Base-by-base conservation (phyloP, 1,284 basidiomycete species). In the Ganoderma lucidum region DNA sequence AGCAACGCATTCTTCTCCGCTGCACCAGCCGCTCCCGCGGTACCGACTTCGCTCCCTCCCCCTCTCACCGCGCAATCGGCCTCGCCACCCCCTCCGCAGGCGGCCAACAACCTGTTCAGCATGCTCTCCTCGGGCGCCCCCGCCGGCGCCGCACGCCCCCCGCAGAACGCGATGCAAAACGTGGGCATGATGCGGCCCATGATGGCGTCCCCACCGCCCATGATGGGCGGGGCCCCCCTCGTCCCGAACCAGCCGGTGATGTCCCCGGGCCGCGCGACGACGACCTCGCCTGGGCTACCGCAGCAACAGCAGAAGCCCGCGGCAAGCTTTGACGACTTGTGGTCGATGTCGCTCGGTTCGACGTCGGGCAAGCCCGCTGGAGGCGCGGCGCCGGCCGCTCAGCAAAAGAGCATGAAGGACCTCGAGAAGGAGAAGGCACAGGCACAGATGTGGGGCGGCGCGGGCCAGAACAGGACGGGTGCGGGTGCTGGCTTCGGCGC, bases 301-400 rank as follows among this genome's bases (percentile, higher is more conserved):
- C 9, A 8, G 37, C 74, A 79, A 64, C 78, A 71, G 64, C 78
- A 75, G 56, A 69, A 78, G 63, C 73, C 84, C 72, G 75, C 78
- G 75, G 78, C 84, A 75, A 86, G 85, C 76, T 98, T 98, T 77
- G 97, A 97, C 75, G 96, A 98, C 78, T 81, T 98, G 70, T 98
- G 95, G 94, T 89, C 89, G 23, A 87, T 96, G 83, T 95, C 94
- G 1, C 86, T 97, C 28, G 92, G 93, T 42, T 78, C 83, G 12
- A 69, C 63, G 6, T 55, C 66, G 28, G 76, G 80, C 53, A 71
- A 81, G 10, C 70, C 71, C 44, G 65, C 77, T 9, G 42, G 14
- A 19, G 44, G 15, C 17, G 65, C 77, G 6, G n/a, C n/a, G 0
- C 28, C 45, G 10, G 44, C 42, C 5, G 37, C 78, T 0, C 76